Percentiles rank a stretch among this genome's conserved stretches.
phyloP scores from a whole-genome alignment of 495 filamentous ascomycete species.

The Neurospora sp. region DNA sequence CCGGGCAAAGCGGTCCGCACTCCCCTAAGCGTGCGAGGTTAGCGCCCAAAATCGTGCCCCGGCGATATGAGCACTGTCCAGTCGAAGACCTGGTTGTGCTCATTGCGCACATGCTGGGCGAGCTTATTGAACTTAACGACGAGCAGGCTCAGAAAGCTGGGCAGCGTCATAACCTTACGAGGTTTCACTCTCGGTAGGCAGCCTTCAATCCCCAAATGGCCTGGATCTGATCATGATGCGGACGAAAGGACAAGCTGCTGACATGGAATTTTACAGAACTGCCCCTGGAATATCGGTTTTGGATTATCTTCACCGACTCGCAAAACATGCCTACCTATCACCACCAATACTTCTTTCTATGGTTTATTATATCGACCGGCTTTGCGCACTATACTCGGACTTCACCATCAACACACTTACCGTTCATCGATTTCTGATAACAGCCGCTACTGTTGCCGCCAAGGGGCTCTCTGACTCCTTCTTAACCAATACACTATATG shows the following conservation, averaged over 20 bases:
- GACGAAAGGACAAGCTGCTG: background rate
- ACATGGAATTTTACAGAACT: slow-evolving; percentile 40
- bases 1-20: slow-evolving; percentile 28
- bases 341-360: slow-evolving; percentile 96
- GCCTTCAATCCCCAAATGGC: background rate
- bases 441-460: slow-evolving; percentile 86
- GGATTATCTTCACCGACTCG: slow-evolving; percentile 86
- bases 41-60: slow-evolving; percentile 59
- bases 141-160: slow-evolving; percentile 73
- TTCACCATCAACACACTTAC: slow-evolving; percentile 94
- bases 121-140: slow-evolving; percentile 89
- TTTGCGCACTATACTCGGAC: slow-evolving; percentile 81
- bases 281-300: slow-evolving; percentile 87
- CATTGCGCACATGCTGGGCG: slow-evolving; percentile 90
- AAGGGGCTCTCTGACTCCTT: slow-evolving; percentile 95
- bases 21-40: slow-evolving; percentile 39
- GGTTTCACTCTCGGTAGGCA: slow-evolving; percentile 83
- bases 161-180: slow-evolving; percentile 50
- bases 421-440: slow-evolving; percentile 93
- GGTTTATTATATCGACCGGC: slow-evolving; percentile 97
- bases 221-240: background rate
- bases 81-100: slow-evolving; percentile 77
- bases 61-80: slow-evolving; percentile 66
- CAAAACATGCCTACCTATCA: slow-evolving; percentile 85
- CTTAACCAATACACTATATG: slow-evolving; percentile 95